phyloP scores from a whole-genome alignment of 2,329 filamentous ascomycete genomes.

The Xylaria sp. region DNA sequence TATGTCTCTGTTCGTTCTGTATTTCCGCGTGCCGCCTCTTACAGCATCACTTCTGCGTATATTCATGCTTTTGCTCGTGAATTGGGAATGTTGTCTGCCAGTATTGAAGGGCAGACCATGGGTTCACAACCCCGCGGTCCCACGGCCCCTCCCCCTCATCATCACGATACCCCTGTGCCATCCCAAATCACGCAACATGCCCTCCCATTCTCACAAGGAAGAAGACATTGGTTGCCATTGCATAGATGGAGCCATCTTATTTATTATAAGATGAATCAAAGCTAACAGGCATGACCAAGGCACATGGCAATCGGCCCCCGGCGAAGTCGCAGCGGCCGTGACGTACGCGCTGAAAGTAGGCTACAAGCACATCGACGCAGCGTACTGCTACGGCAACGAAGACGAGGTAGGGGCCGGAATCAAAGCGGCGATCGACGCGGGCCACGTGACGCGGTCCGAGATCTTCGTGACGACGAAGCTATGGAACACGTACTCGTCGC shows the following conservation, averaged over 20 bases:
- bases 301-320: constrained; percentile 72
- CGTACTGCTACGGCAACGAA: constrained; percentile 85
- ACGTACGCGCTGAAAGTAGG: constrained; percentile 66
- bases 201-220: neutral
- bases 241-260: neutral
- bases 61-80: neutral
- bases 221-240: too few species aligned
- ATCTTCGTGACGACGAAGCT: constrained; percentile 88
- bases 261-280: neutral
- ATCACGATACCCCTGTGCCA: neutral
- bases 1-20: constrained; percentile 50
- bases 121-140: constrained; percentile 10
- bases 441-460: constrained; percentile 78
- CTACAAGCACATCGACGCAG: constrained; percentile 74
- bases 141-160: constrained; percentile 7
- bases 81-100: neutral
- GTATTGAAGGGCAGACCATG: neutral
- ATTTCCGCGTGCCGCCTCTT: neutral
- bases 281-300: constrained; percentile 54
- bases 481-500: constrained; percentile 82
- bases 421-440: constrained; percentile 75
- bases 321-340: constrained; percentile 69
- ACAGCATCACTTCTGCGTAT: neutral
- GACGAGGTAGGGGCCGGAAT: constrained; percentile 83
- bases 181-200: neutral